Evolutionary conservation across 208 protist genomes (phyloP), one percentile per base, ranked within the genome.

Genomic region (Vickermania spadyakhi): DNA sequence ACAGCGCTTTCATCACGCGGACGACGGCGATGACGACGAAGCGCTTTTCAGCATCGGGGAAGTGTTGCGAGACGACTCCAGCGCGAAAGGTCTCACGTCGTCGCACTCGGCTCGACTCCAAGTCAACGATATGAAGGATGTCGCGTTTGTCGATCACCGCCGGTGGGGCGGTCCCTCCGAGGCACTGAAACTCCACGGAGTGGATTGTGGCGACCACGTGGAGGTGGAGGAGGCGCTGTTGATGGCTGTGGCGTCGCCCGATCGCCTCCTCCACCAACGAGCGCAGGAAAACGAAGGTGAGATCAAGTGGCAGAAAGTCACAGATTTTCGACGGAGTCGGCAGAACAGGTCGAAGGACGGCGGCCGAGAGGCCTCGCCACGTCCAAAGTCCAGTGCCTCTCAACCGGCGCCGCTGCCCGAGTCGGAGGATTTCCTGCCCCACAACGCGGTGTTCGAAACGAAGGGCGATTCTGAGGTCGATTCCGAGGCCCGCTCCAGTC

Each of bases 81-180:
- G n/a, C n/a, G n/a, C n/a, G n/a, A n/a, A n/a, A n/a, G n/a, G n/a
- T n/a, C n/a, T n/a, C n/a, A n/a, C n/a, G n/a, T n/a, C n/a, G n/a
- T n/a, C n/a, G n/a, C n/a, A n/a, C 51, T 26, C 14, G 1, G 36
- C 31, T 23, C 11, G 51, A 28, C 2, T 2, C 18, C 2, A 7
- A 22, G 52, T 69, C 23, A 57, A 76, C 31, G 68, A 73, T 11
- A 60, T 86, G 55, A 64, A 71, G 31, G 29, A 70, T 25, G 68
- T 83, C 31, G 28, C 67, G 11, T 45, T 45, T 18, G 18, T 45
- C 11, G 22, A 64, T 42, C 41, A 68, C 64, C 23, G 31, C 11
- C 36, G 18, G 36, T 45, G 36, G 36, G 36, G 36, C 18, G 36
- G 36, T 18, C 36, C 36, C 11, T 45, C 36, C 11, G 18, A 7